Conservation (phyloP, 2,329 filamentous ascomycete species). For the Rhinocladiella mackenziei region DNA sequence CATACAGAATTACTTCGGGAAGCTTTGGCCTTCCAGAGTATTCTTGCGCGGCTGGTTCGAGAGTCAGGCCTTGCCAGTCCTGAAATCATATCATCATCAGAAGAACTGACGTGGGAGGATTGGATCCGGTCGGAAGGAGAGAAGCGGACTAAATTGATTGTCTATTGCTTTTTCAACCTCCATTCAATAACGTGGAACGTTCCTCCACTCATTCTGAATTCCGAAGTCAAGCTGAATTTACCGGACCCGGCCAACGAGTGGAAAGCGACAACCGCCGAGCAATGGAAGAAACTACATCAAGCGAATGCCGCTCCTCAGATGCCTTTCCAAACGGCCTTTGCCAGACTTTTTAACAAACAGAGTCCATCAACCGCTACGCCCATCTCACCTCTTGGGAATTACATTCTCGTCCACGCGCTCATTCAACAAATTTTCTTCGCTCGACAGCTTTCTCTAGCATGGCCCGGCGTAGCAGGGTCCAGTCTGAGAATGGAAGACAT, state of each 20-base stretch:
- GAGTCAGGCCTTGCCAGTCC: slow-evolving; percentile 47
- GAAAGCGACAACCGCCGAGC: slow-evolving; percentile 49
- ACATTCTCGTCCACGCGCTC: slow-evolving; percentile 53
- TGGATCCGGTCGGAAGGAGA: slow-evolving; percentile 54
- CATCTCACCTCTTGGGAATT: slow-evolving; percentile 51
- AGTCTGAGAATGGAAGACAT: slow-evolving; percentile 45
- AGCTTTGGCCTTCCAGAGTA: slow-evolving; percentile 55
- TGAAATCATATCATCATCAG: slow-evolving; percentile 22
- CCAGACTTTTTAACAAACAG: slow-evolving; percentile 42
- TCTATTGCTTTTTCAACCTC: slow-evolving; percentile 57
- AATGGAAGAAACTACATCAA: slow-evolving; percentile 44
- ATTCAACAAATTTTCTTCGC: slow-evolving; percentile 53
- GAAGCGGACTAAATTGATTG: slow-evolving; percentile 53
- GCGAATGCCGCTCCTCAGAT: slow-evolving; percentile 25
- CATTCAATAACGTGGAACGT: slow-evolving; percentile 61
- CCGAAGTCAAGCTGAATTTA: slow-evolving; percentile 52
- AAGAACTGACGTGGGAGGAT: slow-evolving; percentile 49
- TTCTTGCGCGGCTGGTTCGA: slow-evolving; percentile 53
- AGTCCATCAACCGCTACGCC: slow-evolving; percentile 34
- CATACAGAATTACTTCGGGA: slow-evolving; percentile 56
- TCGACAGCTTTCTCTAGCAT: slow-evolving; percentile 46
- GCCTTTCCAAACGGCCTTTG: slow-evolving; percentile 45
- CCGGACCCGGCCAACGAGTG: slow-evolving; percentile 54
- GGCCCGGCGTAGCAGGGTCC: slow-evolving; percentile 41
- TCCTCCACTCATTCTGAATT: slow-evolving; percentile 54